Conservation (phyloP, 1,139 yeast genomes). For the Schwanniomyces etchellsii region DNA sequence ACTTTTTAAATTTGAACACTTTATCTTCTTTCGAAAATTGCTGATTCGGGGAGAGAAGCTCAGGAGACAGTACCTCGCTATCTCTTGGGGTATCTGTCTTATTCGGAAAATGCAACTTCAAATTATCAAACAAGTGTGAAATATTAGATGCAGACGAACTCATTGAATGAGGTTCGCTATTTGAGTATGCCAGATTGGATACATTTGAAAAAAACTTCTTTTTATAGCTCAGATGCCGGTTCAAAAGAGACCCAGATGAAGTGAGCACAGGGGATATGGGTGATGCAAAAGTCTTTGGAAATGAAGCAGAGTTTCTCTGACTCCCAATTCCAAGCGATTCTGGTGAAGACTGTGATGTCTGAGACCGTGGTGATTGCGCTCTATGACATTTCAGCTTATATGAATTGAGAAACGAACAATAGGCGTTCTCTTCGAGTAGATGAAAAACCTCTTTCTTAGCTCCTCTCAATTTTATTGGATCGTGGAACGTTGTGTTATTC, state of each 20-base stretch:
- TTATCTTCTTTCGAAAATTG: slow-evolving; percentile 3
- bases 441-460: slow-evolving; percentile 41
- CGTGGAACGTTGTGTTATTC: slow-evolving; percentile 22
- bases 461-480: slow-evolving; percentile 32
- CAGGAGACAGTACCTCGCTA: slow-evolving; percentile 3
- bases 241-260: not conserved
- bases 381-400: slow-evolving; percentile 6
- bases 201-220: slow-evolving; percentile 1
- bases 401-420: slow-evolving; percentile 14
- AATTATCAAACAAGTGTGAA: slow-evolving; percentile 24
- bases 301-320: not conserved
- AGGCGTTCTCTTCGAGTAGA: slow-evolving; percentile 42
- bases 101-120: slow-evolving; percentile 11
- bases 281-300: too few relatives aligned
- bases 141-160: slow-evolving; percentile 18
- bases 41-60: slow-evolving; percentile 6
- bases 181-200: slow-evolving; percentile 4
- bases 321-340: not conserved
- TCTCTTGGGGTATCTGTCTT: slow-evolving; percentile 1
- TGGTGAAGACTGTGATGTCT: not conserved
- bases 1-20: slow-evolving; percentile 6
- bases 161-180: slow-evolving; percentile 1
- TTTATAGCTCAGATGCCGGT: not conserved
- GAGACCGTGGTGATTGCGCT: slow-evolving; percentile 2
- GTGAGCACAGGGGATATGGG: not conserved